Conservation (phyloP, 2,329 filamentous ascomycete species). For the Ilyonectria sp. region DNA sequence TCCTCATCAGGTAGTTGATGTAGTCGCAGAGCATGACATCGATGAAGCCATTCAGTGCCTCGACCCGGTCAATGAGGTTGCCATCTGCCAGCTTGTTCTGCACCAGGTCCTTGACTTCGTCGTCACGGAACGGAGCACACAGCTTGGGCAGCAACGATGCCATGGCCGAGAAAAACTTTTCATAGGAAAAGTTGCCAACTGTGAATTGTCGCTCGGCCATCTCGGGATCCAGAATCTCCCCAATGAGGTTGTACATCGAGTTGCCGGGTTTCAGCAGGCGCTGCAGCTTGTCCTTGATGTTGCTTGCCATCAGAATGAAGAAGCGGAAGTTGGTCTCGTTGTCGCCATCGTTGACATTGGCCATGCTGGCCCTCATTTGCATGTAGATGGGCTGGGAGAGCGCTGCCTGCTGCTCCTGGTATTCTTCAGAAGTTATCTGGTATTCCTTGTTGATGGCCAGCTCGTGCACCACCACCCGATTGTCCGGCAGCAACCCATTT, state of each 20-base stretch:
- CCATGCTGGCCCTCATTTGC: conserved; percentile 77
- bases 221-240: conserved; percentile 81
- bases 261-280: conserved; percentile 79
- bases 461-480: conserved; percentile 83
- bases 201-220: conserved; percentile 78
- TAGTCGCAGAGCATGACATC: conserved; percentile 86
- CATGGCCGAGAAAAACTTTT: conserved; percentile 85
- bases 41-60: conserved; percentile 82
- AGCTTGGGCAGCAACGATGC: conserved; percentile 82
- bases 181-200: conserved; percentile 83
- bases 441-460: conserved; percentile 85
- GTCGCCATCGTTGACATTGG: conserved; percentile 76
- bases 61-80: conserved; percentile 81
- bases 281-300: conserved; percentile 80
- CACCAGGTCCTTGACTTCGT: conserved; percentile 78
- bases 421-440: conserved; percentile 76
- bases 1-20: conserved; percentile 83
- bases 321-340: conserved; percentile 76
- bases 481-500: conserved; percentile 76
- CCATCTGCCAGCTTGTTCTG: conserved; percentile 73
- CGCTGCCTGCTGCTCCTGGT: conserved; percentile 69
- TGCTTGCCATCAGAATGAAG: conserved; percentile 79
- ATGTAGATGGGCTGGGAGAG: conserved; percentile 65
- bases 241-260: conserved; percentile 81
- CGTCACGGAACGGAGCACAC: conserved; percentile 85